phyloP scores from a whole-genome alignment of 139 green algal genomes.

The Desmodesmus armatus region DNA sequence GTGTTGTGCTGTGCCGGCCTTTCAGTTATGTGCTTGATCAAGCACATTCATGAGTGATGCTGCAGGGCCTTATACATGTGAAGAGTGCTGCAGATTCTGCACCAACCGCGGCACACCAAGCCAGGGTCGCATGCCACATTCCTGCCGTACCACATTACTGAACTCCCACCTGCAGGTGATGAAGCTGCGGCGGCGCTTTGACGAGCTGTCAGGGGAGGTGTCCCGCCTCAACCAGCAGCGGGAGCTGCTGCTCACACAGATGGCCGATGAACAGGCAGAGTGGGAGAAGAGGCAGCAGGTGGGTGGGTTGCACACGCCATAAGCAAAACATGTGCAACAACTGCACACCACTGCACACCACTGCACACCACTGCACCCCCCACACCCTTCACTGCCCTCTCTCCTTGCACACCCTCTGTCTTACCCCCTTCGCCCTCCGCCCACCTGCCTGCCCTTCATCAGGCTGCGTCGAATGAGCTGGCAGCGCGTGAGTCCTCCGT shows the following conservation, averaged over 20 bases:
- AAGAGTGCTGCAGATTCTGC: background rate
- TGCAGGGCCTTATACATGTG: background rate
- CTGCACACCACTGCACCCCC: no score
- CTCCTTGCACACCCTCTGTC: no score
- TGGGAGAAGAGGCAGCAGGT: constrained; percentile 44
- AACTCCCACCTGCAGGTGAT: constrained; percentile 37
- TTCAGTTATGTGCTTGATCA: no score
- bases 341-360: no score
- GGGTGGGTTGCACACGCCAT: background rate
- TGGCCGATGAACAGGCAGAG: constrained; percentile 36
- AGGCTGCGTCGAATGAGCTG: constrained; percentile 36
- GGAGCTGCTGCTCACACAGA: constrained; percentile 21
- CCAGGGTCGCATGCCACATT: no score
- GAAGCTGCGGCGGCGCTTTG: constrained; percentile 34
- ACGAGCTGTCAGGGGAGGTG: constrained; percentile 31
- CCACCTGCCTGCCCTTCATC: background rate
- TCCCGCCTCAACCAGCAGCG: constrained; percentile 1
- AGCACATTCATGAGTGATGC: no score
- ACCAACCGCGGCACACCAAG: background rate
- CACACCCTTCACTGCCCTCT: no score
- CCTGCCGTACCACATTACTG: no score
- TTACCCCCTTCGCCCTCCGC: no score
- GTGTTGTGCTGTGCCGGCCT: no score
- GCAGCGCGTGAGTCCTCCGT: constrained; percentile 20
- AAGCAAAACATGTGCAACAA: background rate